Evolutionary conservation across 129 eudicot genomes (phyloP).

Genomic region (Erigeron canadensis): DNA sequence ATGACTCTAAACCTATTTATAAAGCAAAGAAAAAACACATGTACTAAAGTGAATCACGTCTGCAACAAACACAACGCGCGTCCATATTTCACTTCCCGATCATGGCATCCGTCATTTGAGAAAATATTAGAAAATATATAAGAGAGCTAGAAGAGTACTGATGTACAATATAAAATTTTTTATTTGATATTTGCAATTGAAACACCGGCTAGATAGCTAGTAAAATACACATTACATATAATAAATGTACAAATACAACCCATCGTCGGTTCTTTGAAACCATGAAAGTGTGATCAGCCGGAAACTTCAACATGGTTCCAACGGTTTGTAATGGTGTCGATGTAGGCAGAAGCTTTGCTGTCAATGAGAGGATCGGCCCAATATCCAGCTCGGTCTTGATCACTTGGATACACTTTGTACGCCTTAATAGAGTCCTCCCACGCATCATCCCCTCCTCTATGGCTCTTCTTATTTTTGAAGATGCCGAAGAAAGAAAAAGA

Average conservation of each 20-base stretch:
- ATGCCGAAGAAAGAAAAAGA: constrained; percentile 31
- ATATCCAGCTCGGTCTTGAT: constrained; percentile 38
- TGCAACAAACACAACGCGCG: too few relatives aligned
- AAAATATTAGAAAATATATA: too few relatives aligned
- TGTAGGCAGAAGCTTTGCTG: constrained; percentile 41
- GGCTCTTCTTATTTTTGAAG: constrained; percentile 34
- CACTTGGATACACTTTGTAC: constrained; percentile 42
- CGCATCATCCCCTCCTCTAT: constrained; percentile 18
- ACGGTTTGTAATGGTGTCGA: constrained; percentile 28
- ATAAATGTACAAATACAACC: constrained; percentile 22
- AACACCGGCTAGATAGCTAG: constrained; percentile 28
- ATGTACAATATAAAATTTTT: constrained; percentile 19
- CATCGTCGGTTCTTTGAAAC: constrained; percentile 5
- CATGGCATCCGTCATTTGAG: too few relatives aligned
- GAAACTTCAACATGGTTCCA: constrained; percentile 44
- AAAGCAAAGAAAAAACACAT: too few relatives aligned
- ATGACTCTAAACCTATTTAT: too few relatives aligned
- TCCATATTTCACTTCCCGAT: too few relatives aligned
- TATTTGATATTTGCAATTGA: constrained; percentile 23
- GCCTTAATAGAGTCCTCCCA: constrained; percentile 46
- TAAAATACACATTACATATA: constrained; percentile 11
- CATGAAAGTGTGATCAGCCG: constrained; percentile 18
- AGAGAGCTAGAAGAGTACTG: not conserved
- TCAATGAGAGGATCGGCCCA: constrained; percentile 45
- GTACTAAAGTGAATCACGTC: too few relatives aligned